These are phyloP conservation scores for Colletotrichum salicis DNA, from an alignment of 2,329 filamentous ascomycete genomes.

Conservation along the genomic window DNA sequence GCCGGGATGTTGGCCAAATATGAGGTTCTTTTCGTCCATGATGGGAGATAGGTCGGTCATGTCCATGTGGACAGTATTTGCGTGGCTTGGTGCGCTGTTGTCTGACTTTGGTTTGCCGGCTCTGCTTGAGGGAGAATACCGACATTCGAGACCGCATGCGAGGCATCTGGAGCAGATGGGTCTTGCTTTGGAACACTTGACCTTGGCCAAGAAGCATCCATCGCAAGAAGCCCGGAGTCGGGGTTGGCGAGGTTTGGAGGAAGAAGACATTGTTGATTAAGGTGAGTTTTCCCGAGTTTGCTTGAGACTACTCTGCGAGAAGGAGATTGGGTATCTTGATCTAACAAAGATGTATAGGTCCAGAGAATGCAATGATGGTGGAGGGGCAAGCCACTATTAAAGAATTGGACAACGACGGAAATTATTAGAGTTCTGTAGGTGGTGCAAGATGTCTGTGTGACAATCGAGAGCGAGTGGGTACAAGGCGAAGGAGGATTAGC, in stretches of 20 bases:
- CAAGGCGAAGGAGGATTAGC: conserved; percentile 32
- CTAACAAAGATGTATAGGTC: conserved; percentile 27
- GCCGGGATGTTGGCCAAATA: conserved; percentile 43
- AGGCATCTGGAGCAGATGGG: conserved; percentile 65
- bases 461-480: conserved; percentile 12
- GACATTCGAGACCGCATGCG: conserved; percentile 59
- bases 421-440: conserved; percentile 32
- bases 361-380: conserved; percentile 19
- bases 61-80: conserved; percentile 38
- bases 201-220: conserved; percentile 65
- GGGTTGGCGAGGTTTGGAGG: conserved; percentile 50
- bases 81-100: conserved; percentile 36
- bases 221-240: conserved; percentile 62
- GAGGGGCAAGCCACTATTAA: conserved; percentile 33
- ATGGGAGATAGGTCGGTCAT: conserved; percentile 40
- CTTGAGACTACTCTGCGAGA: conserved; percentile 4
- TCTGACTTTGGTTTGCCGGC: conserved; percentile 60
- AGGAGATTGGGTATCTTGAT: conserved; percentile 27
- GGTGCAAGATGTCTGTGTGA: conserved; percentile 35
- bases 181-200: conserved; percentile 65
- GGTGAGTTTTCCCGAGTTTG: conserved; percentile 13
- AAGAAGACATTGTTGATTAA: conserved; percentile 34
- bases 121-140: conserved; percentile 63
- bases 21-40: conserved; percentile 43
- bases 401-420: conserved; percentile 19